These are phyloP conservation scores for Geranium rotundifolium DNA, from an alignment of 345 rosid species.

Conservation along the genomic window DNA sequence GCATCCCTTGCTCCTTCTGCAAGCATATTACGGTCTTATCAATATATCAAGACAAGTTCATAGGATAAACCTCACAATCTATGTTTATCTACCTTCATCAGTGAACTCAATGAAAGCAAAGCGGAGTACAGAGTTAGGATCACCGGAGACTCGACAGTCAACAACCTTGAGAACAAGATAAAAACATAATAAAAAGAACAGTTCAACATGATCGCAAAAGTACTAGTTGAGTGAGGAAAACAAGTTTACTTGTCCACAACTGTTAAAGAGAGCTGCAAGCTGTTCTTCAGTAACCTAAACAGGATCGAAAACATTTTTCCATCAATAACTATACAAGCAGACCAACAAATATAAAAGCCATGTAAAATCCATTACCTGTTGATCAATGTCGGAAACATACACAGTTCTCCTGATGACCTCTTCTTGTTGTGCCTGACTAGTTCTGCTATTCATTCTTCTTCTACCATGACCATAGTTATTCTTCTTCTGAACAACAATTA, in stretches of 20 bases:
- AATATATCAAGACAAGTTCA: neutral
- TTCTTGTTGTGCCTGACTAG: conserved; percentile 77
- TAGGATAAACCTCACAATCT: conserved; percentile 10
- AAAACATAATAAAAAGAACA: conserved; percentile 1
- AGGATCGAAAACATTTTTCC: neutral
- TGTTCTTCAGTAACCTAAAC: conserved; percentile 78
- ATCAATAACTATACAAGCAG: neutral
- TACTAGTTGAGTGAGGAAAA: conserved; percentile 2
- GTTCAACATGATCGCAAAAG: conserved; percentile 3
- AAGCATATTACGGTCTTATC: conserved; percentile 16
- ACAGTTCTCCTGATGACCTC: conserved; percentile 81
- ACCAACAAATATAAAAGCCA: no score
- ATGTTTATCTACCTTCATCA: conserved; percentile 53
- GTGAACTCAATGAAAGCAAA: conserved; percentile 94
- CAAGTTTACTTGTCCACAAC: conserved; percentile 56
- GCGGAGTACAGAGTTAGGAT: conserved; percentile 89
- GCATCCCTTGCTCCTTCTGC: conserved; percentile 88
- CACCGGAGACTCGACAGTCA: conserved; percentile 93
- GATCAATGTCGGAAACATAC: conserved; percentile 75
- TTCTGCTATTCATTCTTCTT: conserved; percentile 66
- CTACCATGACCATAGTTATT: conserved; percentile 52
- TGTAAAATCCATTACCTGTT: conserved; percentile 27
- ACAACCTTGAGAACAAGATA: conserved; percentile 33
- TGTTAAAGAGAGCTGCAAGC: conserved; percentile 72
- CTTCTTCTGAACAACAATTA: conserved; percentile 41